Evolutionary conservation across 192 early-diverging fungal species (phyloP).

Genomic region (Umbelopsis sp.): DNA sequence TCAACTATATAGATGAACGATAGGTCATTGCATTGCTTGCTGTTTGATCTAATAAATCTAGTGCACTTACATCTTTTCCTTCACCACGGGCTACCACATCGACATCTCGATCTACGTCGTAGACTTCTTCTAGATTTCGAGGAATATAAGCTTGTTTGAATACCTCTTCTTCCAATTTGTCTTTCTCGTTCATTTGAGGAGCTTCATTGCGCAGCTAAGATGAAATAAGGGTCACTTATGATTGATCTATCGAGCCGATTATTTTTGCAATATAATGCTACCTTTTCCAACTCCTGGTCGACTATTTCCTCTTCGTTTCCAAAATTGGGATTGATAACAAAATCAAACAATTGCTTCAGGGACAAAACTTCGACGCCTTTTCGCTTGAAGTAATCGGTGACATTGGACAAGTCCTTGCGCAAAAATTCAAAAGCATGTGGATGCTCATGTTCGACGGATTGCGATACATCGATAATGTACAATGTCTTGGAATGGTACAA

Average conservation of each 20-base stretch:
- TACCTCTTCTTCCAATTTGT: constrained; percentile 82
- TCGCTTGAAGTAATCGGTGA: constrained; percentile 90
- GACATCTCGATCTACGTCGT: constrained; percentile 85
- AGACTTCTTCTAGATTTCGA: constrained; percentile 87
- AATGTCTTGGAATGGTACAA: constrained; percentile 82
- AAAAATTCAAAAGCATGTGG: constrained; percentile 96
- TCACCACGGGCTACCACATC: constrained; percentile 73
- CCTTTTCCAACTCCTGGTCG: constrained; percentile 70
- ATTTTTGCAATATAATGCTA: constrained; percentile 32
- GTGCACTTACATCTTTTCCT: constrained; percentile 58
- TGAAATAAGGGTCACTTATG: neutral
- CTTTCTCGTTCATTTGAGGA: constrained; percentile 41
- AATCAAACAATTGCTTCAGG: constrained; percentile 86
- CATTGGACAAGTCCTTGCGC: constrained; percentile 92
- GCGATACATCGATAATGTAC: constrained; percentile 97
- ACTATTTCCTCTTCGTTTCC: constrained; percentile 64
- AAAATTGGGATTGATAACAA: constrained; percentile 70
- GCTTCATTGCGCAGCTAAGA: neutral
- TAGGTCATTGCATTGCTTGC: neutral
- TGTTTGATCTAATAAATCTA: neutral
- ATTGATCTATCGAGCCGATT: neutral
- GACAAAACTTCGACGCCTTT: constrained; percentile 76
- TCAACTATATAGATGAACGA: constrained; percentile 44
- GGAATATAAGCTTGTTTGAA: constrained; percentile 93
- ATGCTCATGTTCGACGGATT: constrained; percentile 98